Base-by-base conservation (phyloP, 139 green algal species). In the Tetraselmis striata region DNA sequence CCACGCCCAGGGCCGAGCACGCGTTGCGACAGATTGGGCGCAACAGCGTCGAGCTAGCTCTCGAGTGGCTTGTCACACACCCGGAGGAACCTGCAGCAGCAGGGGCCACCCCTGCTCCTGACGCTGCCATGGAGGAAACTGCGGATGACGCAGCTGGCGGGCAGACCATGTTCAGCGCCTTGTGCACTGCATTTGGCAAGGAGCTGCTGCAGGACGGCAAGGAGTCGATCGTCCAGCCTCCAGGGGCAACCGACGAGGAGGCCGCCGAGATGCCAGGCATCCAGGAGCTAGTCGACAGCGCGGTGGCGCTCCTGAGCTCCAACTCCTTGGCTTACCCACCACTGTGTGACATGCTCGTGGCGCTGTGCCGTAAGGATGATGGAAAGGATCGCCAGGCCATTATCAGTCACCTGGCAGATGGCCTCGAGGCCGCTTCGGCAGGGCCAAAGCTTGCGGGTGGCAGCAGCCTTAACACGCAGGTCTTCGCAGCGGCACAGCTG, bases 61-160 rank as follows among this genome's bases (percentile, higher is more conserved):
- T 98, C 85, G 95, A 98, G 87, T 98, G 95, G 94, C 88, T 98
- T 29, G 85, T 98, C n/a, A 90, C 77, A 32, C 92, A 98, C 81
- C 93, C 93, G 23, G 90, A 95, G 75, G 90, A 94, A 79, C 79
- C 1, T 11, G n/a, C 23, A 45, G 22, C 45, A 2, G 28, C 23
- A 29, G 28, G 59, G 29, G 32, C 23, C 45, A 29, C 74, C 29
- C 79, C 85, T 79, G 82, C 78, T 30, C 58, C 77, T 22, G 75
- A 80, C 32, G 77, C 82, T 26, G 79, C 32, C 1, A n/a, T n/a
- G 84, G 77, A 74, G 82, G 76, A 29, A 59, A 2, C 79, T n/a
- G 79, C 81, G 24, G 87, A 79, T n/a, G 79, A 18, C 26, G 58
- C 76, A 1, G 79, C 82, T 59, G 80, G 23, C 25, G 80, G 32